Evolutionary conservation across 1,284 basidiomycete species (phyloP), one percentile per base, ranked within the genome.

Genomic region (Boletus mariae): DNA sequence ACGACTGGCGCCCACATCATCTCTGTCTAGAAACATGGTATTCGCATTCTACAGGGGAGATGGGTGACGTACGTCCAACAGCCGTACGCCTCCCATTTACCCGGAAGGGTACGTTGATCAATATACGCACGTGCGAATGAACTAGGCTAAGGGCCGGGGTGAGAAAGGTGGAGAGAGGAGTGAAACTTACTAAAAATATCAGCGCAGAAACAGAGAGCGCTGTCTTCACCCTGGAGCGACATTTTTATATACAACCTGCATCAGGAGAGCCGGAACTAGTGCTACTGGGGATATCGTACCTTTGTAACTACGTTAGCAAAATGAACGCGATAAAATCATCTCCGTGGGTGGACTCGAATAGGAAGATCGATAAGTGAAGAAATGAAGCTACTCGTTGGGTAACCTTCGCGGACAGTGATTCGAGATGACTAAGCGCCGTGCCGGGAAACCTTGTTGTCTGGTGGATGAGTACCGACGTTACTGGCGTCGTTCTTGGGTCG

Each of bases 1-100:
- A 77, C 20, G 70, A 67, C 42, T 88, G 75, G 0, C 70, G 25
- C 53, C 57, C 46, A 75, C 69, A 45, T 42, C 17, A 38, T 38
- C 40, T 3, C 25, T 42, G 8, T n/a, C n/a, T 17, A 20, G 17
- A 12, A 23, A 45, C 6, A 32, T 23, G 29, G 44, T 45, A 20
- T 23, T 11, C 28, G 9, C 28, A 9, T 32, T 45, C 43, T 11
- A 31, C n/a, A 44, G 15, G 29, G 28, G 11, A 12, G 6, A 17
- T 12, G 42, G 28, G 5, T 31, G n/a, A 45, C 43, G 43, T 45
- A 45, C 43, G 43, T 44, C 43, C 43, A 29, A 44, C 28, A 31
- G 2, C 15, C 43, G 29, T 13, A 45, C 2, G 17, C 5, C 8
- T 26, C 44, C n/a, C 29, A 31, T 28, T 20, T 15, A 17, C 23